Percentiles rank a stretch among this genome's conserved stretches.
These are phyloP conservation scores for Fagopyrum homotropicum DNA, from an alignment of 148 eudicot species.

Conservation along the genomic window DNA sequence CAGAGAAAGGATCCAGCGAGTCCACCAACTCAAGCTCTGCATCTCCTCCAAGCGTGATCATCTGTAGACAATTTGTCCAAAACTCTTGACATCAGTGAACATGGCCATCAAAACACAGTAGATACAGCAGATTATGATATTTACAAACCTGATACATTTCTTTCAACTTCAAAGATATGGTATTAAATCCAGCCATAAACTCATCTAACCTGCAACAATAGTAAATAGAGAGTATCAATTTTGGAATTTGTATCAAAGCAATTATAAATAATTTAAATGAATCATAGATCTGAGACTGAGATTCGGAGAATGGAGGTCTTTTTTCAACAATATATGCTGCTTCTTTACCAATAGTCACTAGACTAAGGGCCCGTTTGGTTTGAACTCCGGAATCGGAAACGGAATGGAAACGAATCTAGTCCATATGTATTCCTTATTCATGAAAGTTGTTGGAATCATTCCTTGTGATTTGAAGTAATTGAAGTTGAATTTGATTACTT, in stretches of 20 bases:
- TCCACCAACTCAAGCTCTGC: slow-evolving; percentile 98
- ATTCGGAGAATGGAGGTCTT: neutral
- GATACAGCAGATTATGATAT: neutral
- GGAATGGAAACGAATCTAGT: too few species aligned
- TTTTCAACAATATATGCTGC: neutral
- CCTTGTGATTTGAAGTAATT: too few species aligned
- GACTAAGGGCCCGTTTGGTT: too few species aligned
- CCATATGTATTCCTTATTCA: too few species aligned
- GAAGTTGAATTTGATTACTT: too few species aligned
- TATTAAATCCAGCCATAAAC: slow-evolving; percentile 96
- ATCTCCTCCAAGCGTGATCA: slow-evolving; percentile 98
- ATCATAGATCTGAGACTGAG: neutral
- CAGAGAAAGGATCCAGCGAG: slow-evolving; percentile 96
- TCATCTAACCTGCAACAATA: slow-evolving; percentile 79
- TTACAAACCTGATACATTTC: slow-evolving; percentile 95
- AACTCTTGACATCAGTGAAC: slow-evolving; percentile 8
- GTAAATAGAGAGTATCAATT: slow-evolving; percentile 4
- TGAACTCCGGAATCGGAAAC: too few species aligned
- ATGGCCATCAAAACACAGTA: neutral
- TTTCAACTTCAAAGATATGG: slow-evolving; percentile 85
- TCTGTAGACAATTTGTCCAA: slow-evolving; percentile 31
- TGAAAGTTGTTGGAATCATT: too few species aligned
- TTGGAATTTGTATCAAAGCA: neutral
- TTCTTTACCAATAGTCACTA: neutral
- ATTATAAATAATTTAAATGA: neutral